A percentile compares a stretch with the other conserved stretches of the same genome.
Evolutionary conservation across 2,329 filamentous ascomycete genomes (phyloP).

Genomic region (Stachybotrys chlorohalonatus): DNA sequence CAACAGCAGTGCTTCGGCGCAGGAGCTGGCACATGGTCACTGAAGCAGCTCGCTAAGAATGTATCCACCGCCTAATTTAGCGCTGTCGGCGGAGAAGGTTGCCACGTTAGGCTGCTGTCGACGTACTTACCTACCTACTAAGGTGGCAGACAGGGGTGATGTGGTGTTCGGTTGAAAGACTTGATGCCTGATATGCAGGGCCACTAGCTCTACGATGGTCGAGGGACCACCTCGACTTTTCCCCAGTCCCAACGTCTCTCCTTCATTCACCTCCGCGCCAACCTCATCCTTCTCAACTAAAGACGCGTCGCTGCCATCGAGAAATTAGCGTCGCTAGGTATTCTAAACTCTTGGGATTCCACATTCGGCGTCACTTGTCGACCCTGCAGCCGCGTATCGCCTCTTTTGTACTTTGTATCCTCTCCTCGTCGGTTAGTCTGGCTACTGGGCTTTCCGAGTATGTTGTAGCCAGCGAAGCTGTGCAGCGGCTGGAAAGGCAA

Average conservation of each 20-base stretch:
- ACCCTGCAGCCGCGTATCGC: not conserved
- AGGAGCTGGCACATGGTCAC: not conserved
- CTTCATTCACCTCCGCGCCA: constrained; percentile 16
- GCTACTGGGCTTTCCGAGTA: constrained; percentile 13
- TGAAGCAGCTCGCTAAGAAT: not conserved
- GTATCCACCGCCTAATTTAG: not conserved
- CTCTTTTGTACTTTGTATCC: not conserved
- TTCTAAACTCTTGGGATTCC: constrained; percentile 7
- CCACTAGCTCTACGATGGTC: constrained; percentile 9
- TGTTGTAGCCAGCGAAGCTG: constrained; percentile 21
- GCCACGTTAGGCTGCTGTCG: not conserved
- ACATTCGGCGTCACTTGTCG: constrained; percentile 7
- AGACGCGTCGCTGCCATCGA: constrained; percentile 13
- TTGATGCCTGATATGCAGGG: constrained; percentile 25
- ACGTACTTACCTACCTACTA: no score
- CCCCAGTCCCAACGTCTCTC: constrained; percentile 16
- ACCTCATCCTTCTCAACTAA: constrained; percentile 14
- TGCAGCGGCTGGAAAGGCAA: constrained; percentile 4
- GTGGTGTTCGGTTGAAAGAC: not conserved
- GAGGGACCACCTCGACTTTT: constrained; percentile 20
- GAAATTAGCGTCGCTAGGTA: constrained; percentile 12
- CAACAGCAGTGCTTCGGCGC: not conserved
- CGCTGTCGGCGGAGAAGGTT: constrained; percentile 3
- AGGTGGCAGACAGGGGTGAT: no score
- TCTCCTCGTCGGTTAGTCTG: not conserved